Evolutionary conservation across 2,329 filamentous ascomycete species (phyloP).

Genomic region (Ceratocystis lukuohia): DNA sequence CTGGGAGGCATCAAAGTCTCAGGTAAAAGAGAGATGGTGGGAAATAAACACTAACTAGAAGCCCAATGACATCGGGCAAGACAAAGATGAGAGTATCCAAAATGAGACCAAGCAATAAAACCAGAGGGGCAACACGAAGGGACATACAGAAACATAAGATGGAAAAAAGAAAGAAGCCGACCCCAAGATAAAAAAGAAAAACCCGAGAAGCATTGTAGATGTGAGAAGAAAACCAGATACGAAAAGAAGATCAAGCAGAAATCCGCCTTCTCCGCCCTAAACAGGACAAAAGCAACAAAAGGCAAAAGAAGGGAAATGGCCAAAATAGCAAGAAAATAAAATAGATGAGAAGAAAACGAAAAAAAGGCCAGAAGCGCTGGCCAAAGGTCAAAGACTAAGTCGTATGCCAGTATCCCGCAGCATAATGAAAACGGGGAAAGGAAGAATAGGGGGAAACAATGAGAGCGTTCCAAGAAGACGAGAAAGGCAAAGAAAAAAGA

Average conservation of each 20-base stretch:
- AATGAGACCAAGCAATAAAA: constrained; percentile 3
- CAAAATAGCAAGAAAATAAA: background rate
- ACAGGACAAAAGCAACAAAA: background rate
- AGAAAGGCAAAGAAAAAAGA: background rate
- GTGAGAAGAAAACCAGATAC: background rate
- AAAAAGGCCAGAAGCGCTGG: background rate
- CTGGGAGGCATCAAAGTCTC: constrained; percentile 10
- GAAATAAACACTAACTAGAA: constrained; percentile 9
- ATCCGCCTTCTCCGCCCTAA: background rate
- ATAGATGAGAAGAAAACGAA: background rate
- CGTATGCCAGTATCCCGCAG: background rate
- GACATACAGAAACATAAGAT: background rate
- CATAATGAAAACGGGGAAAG: background rate
- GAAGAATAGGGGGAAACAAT: background rate
- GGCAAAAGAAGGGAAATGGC: background rate
- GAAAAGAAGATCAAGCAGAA: background rate
- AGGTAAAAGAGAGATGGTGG: background rate
- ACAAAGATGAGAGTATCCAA: constrained; percentile 12
- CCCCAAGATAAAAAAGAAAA: constrained; percentile 14
- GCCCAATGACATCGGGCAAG: background rate
- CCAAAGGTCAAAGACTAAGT: background rate
- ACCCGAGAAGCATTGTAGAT: background rate
- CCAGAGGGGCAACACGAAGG: background rate
- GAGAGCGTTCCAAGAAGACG: background rate
- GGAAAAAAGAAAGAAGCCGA: constrained; percentile 1